These are phyloP conservation scores for Aegilops longissima DNA, from an alignment of 176 grass and related monocot species.

Conservation along the genomic window DNA sequence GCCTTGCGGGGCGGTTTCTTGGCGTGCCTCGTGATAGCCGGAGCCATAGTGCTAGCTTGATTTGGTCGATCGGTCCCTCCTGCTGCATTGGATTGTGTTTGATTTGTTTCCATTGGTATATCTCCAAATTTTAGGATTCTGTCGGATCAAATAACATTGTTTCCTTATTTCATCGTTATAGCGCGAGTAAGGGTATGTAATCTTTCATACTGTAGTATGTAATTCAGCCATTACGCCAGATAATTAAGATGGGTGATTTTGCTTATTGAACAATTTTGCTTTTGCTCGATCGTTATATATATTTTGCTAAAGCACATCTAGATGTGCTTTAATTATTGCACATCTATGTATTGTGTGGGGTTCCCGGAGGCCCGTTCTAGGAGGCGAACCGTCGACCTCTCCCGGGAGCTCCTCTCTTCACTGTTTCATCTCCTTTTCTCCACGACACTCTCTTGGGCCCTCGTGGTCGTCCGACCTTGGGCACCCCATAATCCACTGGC, in stretches of 20 bases:
- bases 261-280: background rate
- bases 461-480: too few species aligned
- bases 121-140: background rate
- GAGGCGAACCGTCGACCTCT: too few species aligned
- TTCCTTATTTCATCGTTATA: background rate
- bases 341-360: too few species aligned
- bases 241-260: background rate
- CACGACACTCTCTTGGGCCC: too few species aligned
- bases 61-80: background rate
- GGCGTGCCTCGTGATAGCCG: background rate
- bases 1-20: background rate
- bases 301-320: too few species aligned
- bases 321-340: too few species aligned
- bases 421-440: too few species aligned
- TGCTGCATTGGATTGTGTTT: background rate
- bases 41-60: slow-evolving; percentile 22
- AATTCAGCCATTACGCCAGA: background rate
- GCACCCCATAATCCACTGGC: too few species aligned
- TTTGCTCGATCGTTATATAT: background rate
- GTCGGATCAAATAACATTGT: slow-evolving; percentile 7
- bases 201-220: background rate
- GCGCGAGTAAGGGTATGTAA: background rate
- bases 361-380: too few species aligned
- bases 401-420: too few species aligned
- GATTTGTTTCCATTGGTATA: background rate